Base-by-base conservation (phyloP, 2,329 filamentous ascomycete species). In the Fusarium agapanthi region DNA sequence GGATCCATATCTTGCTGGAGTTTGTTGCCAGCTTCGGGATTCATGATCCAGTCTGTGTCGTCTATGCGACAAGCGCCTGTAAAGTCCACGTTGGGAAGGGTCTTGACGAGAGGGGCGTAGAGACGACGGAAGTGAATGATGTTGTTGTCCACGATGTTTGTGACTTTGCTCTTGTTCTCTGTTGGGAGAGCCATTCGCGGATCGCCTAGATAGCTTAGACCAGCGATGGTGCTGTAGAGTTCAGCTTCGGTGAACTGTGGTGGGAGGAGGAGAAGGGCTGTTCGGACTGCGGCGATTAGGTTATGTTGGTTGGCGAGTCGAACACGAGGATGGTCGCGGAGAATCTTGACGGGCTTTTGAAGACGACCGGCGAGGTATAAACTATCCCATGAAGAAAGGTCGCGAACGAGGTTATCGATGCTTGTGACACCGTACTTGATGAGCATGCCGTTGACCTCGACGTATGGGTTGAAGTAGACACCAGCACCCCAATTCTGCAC, bases 391-490 rank as follows among this genome's bases (percentile, higher is more conserved):
- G 95, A 90, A 35, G 90, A 92, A 30, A 99, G 88, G 80, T 99
- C 96, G 45, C 87, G 88, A 77, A 94, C 95, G 22, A 99, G 86
- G 6, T 95, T 98, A 79, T 97, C 91, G 73, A 98, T 88, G 78
- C 97, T 97, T 47, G 98, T 97, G 28, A 99, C 96, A 26, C 95
- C 96, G 78, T 99, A 99, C 83, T 99, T 99, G 82, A 99, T 96
- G 78, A 98, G 87, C 69, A 95, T 97, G 44, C 96, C 97, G 77
- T 98, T 97, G 68, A 98, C 91, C 6, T 93, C 95, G 54, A 99
- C 90, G 80, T 95, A 98, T 0, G 96, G 95, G 78, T 99, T 97
- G 84, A 98, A 99, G 83, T 99, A 99, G 43, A 98, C 94, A 12
- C 96, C 97, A 1, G 96, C 96, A 45, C 96, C 96, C 85, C 93